phyloP scores from a whole-genome alignment of 2,329 filamentous ascomycete species.

The Leptographium wingfieldii region DNA sequence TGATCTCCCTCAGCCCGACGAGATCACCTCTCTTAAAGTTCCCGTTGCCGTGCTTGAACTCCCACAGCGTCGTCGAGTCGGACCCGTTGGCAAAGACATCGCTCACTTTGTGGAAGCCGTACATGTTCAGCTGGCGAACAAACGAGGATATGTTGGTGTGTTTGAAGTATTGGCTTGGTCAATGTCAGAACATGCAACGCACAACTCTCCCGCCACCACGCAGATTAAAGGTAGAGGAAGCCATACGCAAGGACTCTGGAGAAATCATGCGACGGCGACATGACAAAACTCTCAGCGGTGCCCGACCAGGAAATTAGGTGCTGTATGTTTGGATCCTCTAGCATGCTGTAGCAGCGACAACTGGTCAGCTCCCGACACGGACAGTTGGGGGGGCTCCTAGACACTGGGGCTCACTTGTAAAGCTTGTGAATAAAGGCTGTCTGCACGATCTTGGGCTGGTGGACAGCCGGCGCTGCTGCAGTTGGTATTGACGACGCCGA shows the following conservation, averaged over 20 bases:
- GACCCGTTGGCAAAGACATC: constrained; percentile 95
- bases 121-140: constrained; percentile 97
- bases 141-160: constrained; percentile 99
- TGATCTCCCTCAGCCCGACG: constrained; percentile 84
- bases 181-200: constrained; percentile 9
- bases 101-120: constrained; percentile 98
- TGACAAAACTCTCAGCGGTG: constrained; percentile 93
- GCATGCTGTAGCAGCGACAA: constrained; percentile 54
- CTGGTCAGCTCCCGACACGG: neutral
- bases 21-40: constrained; percentile 95
- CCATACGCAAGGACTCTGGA: constrained; percentile 92
- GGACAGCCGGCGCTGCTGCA: constrained; percentile 59
- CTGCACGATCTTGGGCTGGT: constrained; percentile 95
- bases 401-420: constrained; percentile 61
- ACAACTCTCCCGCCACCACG: neutral
- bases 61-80: constrained; percentile 89
- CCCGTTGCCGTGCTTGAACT: constrained; percentile 96
- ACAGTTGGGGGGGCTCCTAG: neutral
- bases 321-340: constrained; percentile 85
- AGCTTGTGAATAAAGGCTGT: constrained; percentile 98
- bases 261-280: constrained; percentile 95
- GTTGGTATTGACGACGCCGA: constrained; percentile 21
- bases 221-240: constrained; percentile 5
- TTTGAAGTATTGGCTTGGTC: constrained; percentile 85
- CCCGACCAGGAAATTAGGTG: constrained; percentile 95